Evolutionary conservation across 805 yeast genomes (phyloP).

Genomic region (Candida dajiaensis): DNA sequence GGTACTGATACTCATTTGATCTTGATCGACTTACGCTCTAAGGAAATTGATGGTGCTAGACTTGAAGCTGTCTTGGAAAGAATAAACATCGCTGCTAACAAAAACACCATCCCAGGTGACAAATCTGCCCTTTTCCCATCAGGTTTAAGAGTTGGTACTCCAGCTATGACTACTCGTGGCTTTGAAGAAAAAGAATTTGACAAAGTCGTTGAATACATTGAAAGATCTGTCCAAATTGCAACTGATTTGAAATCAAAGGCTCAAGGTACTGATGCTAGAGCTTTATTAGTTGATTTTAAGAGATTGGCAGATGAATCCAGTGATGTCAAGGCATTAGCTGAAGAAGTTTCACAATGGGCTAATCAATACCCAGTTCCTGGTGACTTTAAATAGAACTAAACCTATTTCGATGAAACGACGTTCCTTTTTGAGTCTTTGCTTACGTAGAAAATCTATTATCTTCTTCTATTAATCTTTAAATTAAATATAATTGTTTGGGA

Average conservation of each 20-base stretch:
- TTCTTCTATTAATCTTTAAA: not conserved
- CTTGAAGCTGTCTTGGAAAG: constrained; percentile 92
- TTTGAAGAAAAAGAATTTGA: constrained; percentile 81
- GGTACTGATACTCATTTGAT: constrained; percentile 99
- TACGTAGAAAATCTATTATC: not conserved
- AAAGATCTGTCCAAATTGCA: constrained; percentile 72
- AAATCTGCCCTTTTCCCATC: constrained; percentile 95
- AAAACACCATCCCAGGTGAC: constrained; percentile 98
- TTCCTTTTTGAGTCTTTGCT: no score
- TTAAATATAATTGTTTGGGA: not conserved
- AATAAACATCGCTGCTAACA: constrained; percentile 92
- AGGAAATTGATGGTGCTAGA: constrained; percentile 94
- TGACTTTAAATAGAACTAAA: constrained; percentile 30
- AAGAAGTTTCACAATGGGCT: constrained; percentile 70
- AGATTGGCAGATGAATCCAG: constrained; percentile 55
- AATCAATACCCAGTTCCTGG: constrained; percentile 84
- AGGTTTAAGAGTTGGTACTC: constrained; percentile 96
- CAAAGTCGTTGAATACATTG: constrained; percentile 75
- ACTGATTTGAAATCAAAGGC: constrained; percentile 51
- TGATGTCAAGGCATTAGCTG: constrained; percentile 51
- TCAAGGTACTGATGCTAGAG: constrained; percentile 50
- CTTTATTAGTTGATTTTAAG: constrained; percentile 61
- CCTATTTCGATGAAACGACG: no score
- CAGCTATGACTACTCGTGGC: constrained; percentile 98
- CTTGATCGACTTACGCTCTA: constrained; percentile 79